Evolutionary conservation across 768 basidiomycete species (phyloP), one percentile per base, ranked within the genome.

Genomic region (Rhizopogon roseolus): DNA sequence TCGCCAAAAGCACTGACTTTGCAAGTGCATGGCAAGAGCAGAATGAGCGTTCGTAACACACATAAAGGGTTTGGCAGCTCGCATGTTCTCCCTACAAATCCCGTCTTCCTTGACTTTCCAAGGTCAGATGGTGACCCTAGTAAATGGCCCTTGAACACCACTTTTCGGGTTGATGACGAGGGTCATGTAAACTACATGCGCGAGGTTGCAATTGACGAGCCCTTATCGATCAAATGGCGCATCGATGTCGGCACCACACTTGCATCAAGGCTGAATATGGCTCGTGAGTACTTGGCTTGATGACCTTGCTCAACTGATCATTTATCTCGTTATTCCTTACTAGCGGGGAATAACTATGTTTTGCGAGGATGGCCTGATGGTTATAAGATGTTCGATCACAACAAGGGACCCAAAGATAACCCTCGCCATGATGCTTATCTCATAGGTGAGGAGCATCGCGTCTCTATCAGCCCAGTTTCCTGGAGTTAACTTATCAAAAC

Each of bases 391-490:
- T 91, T 72, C 60, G 84, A 88, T 63, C 91, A 93, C 57, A 74
- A 86, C 55, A 90, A 90, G 64, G 87, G 90, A 0, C 71, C 73
- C 6, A 70, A 63, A 37, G 60, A 53, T 10, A 67, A 68, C 38
- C 81, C 86, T 19, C 75, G 92, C 54, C 84, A 86, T 56, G 92
- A 94, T 64, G 70, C 85, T 14, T 94, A 94, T 71, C 78, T 93
- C 25, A 82, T 78, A 54, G 91, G 91, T 91, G 19, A 36, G 73
- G 19, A 36, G 72, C 60, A 16, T 41, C 41, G 58, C 50, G 32
- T 34, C n/a, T 51, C 14, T 14, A 16, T 42, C 14, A 53, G 2
- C 28, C 36, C 37, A 25, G 10, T 48, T 16, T 22, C 5, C 10
- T 4, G 14, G 32, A 5, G 14, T 16, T 36, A 25, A 48, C 19